Conservation (phyloP, 1,139 yeast species). For the Nakaseomyces delphensis region DNA sequence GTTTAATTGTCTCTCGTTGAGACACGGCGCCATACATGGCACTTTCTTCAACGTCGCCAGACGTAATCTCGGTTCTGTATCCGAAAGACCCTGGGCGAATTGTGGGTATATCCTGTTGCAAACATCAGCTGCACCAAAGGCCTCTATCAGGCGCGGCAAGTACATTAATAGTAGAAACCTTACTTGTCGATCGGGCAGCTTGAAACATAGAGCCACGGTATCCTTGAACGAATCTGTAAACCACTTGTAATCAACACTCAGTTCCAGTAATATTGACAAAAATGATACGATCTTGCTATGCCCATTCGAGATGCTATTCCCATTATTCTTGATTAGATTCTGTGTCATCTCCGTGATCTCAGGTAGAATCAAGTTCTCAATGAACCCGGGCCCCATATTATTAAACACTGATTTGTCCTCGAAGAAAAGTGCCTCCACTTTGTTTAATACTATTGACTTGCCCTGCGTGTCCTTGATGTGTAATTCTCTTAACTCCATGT, state of each 20-base stretch:
- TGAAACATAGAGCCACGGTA: conserved; percentile 51
- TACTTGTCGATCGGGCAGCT: conserved; percentile 65
- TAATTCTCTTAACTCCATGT: conserved; percentile 24
- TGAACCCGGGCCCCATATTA: conserved; percentile 43
- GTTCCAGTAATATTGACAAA: conserved; percentile 20
- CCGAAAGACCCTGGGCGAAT: conserved; percentile 72
- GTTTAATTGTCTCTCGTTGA: conserved; percentile 74
- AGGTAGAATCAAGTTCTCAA: conserved; percentile 60
- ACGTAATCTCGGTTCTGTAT: conserved; percentile 70
- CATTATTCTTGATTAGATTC: conserved; percentile 11
- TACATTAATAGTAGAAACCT: conserved; percentile 60
- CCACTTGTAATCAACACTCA: conserved; percentile 15
- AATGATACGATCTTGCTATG: conserved; percentile 19
- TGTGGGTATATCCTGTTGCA: conserved; percentile 51
- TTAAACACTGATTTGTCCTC: conserved; percentile 16
- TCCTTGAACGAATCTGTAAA: conserved; percentile 51
- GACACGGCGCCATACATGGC: conserved; percentile 51
- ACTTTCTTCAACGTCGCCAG: conserved; percentile 74
- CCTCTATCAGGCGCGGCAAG: conserved; percentile 47
- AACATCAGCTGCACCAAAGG: conserved; percentile 46
- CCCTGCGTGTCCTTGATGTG: conserved; percentile 26
- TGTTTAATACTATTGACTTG: conserved; percentile 20
- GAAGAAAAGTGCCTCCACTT: conserved; percentile 20
- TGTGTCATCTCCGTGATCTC: conserved; percentile 44
- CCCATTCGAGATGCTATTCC: conserved; percentile 22